Base-by-base conservation (phyloP, 2,329 filamentous ascomycete genomes). In the Pseudogymnoascus verrucosus region DNA sequence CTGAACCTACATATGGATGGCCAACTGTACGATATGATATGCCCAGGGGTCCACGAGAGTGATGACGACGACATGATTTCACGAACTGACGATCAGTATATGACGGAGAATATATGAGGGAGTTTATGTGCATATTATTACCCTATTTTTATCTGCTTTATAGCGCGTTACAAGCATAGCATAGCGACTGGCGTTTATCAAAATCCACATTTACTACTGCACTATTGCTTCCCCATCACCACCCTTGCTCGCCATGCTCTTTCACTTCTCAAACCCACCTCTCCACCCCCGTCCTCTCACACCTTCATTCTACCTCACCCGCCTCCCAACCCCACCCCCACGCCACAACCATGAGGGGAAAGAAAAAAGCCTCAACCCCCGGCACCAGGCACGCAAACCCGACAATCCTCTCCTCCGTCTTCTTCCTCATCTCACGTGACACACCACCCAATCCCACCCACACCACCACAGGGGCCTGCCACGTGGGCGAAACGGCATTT, bases 41-140 rank as follows among this genome's bases (percentile, higher is more conserved):
- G 8, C n/a, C 26, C 26, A 11, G 2, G 12, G 5, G n/a, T n/a
- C 51, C 51, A 19, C n/a, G 51, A 7, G 26, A 10, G 5, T n/a
- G 51, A 57, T 57, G 51, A 57, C 51, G 51, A 57, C 8, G 51
- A 57, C 26, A 57, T 34, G 51, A 57, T 31, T 57, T 57, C 16
- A 57, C 47, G 51, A 34, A 57, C 28, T 57, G 51, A 34, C 28
- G 51, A 34, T 57, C 51, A 8, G 12, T 34, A 34, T 54, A 54
- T 19, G 26, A 54, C 23, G 47, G n/a, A 14, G 26, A n/a, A 51
- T 21, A 8, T 14, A 28, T 28, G 51, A 44, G 10, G 16, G 19
- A 42, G 10, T 26, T 26, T 26, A 26, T 51, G 6, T 57, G 51
- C 40, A 23, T 44, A 19, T 34, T 34, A 19, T 12, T 34, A 5